These are phyloP conservation scores for Psidium friedrichsthalianum DNA, from an alignment of 345 rosid genomes.

Conservation along the genomic window DNA sequence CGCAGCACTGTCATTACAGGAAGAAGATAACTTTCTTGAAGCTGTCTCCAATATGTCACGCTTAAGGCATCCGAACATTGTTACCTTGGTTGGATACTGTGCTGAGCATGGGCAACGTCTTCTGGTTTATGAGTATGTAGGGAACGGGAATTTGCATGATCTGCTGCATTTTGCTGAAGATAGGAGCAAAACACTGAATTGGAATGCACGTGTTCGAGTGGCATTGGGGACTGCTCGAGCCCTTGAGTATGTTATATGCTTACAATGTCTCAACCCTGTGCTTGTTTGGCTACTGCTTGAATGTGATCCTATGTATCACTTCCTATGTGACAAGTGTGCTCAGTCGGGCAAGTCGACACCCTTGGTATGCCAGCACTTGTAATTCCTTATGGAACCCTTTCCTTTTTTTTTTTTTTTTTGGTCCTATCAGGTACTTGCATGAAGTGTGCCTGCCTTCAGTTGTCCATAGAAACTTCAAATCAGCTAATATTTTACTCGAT, in stretches of 20 bases:
- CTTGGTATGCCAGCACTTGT: neutral
- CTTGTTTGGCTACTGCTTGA: neutral
- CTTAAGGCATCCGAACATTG: slow-evolving; percentile 85
- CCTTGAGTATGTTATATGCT: slow-evolving; percentile 64
- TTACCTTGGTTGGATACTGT: slow-evolving; percentile 78
- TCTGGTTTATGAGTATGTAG: slow-evolving; percentile 70
- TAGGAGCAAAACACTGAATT: slow-evolving; percentile 47
- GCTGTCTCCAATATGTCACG: slow-evolving; percentile 91
- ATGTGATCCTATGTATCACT: neutral
- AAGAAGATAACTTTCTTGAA: slow-evolving; percentile 89
- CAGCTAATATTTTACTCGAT: slow-evolving; percentile 91
- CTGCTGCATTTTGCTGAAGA: slow-evolving; percentile 77
- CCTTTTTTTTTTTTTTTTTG: neutral
- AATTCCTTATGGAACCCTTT: neutral
- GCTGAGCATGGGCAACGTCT: slow-evolving; percentile 96
- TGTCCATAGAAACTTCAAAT: slow-evolving; percentile 96
- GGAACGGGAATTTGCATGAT: slow-evolving; percentile 76
- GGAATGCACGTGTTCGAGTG: slow-evolving; percentile 98
- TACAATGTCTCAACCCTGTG: neutral
- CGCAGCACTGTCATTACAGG: slow-evolving; percentile 78
- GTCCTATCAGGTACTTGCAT: slow-evolving; percentile 70
- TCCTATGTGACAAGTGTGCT: neutral
- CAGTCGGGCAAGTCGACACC: neutral
- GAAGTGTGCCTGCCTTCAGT: slow-evolving; percentile 97
- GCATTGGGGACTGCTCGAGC: slow-evolving; percentile 97